phyloP scores from a whole-genome alignment of 768 basidiomycete species.

The Suillus alpinus region DNA sequence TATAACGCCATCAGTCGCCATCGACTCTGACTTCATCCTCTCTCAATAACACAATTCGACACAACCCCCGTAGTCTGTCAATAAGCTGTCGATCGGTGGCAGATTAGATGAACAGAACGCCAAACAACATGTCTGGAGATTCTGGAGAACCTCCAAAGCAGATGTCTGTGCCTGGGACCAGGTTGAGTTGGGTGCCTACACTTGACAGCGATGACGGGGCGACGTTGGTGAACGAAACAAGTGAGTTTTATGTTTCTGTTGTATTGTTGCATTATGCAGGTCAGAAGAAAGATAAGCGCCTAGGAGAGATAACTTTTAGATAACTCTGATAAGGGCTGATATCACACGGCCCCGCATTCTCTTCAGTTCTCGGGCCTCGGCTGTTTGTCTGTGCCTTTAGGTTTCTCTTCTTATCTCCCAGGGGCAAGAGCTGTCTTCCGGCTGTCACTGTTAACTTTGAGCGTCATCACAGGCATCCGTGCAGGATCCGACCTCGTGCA shows the following conservation, averaged over 20 bases:
- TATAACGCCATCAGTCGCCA: neutral
- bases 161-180: conserved; percentile 1
- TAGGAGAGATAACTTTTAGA: neutral
- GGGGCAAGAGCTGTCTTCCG: neutral
- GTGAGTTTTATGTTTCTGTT: neutral
- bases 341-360: neutral
- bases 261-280: neutral
- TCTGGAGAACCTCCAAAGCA: neutral
- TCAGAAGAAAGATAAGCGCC: neutral
- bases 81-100: neutral
- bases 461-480: neutral
- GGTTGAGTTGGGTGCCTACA: conserved; percentile 5
- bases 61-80: neutral
- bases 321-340: conserved; percentile 1
- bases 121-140: neutral
- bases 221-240: neutral
- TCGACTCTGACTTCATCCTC: neutral
- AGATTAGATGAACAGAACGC: neutral
- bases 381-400: neutral
- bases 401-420: conserved; percentile 3
- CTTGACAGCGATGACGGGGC: conserved; percentile 5
- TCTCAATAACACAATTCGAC: neutral
- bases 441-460: neutral
- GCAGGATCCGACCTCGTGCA: conserved; percentile 6
- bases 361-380: neutral